These are phyloP conservation scores for Choricystis sp. DNA, from an alignment of 139 green algal genomes.

Conservation along the genomic window DNA sequence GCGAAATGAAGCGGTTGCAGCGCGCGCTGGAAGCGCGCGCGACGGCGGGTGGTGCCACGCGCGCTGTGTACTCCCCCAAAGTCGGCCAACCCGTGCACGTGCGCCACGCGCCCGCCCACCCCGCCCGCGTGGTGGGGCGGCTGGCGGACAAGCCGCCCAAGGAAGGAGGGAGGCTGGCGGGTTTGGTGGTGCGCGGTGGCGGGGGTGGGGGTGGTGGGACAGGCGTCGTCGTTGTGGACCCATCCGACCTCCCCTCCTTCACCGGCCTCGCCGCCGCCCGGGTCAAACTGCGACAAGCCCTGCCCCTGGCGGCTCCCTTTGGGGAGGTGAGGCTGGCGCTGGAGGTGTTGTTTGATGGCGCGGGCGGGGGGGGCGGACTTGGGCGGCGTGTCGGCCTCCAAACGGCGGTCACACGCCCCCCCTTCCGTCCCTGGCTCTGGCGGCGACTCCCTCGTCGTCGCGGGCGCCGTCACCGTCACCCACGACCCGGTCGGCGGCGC, in stretches of 20 bases:
- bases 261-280: constrained; percentile 60
- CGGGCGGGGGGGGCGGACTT: constrained; percentile 28
- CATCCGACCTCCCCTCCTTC: constrained; percentile 71
- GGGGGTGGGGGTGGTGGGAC: constrained; percentile 11
- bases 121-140: constrained; percentile 41
- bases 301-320: constrained; percentile 25
- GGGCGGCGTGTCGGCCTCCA: constrained; percentile 10
- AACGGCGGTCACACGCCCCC: constrained; percentile 4
- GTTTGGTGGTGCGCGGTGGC: constrained; percentile 52
- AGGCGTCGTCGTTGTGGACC: constrained; percentile 26
- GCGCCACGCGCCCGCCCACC: constrained; percentile 40
- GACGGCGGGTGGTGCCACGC: constrained; percentile 18
- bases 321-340: constrained; percentile 50
- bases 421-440: not conserved
- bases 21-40: constrained; percentile 47
- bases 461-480: constrained; percentile 16
- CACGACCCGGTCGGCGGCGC: constrained; percentile 8
- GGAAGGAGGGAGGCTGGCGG: constrained; percentile 26
- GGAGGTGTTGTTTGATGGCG: constrained; percentile 81
- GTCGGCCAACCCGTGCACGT: constrained; percentile 41
- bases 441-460: constrained; percentile 15
- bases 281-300: constrained; percentile 61
- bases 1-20: constrained; percentile 67
- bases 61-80: constrained; percentile 42
- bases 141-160: constrained; percentile 46